Evolutionary conservation across 139 green algal species (phyloP), one percentile per base, ranked within the genome.

Genomic region (Volvox africanus): DNA sequence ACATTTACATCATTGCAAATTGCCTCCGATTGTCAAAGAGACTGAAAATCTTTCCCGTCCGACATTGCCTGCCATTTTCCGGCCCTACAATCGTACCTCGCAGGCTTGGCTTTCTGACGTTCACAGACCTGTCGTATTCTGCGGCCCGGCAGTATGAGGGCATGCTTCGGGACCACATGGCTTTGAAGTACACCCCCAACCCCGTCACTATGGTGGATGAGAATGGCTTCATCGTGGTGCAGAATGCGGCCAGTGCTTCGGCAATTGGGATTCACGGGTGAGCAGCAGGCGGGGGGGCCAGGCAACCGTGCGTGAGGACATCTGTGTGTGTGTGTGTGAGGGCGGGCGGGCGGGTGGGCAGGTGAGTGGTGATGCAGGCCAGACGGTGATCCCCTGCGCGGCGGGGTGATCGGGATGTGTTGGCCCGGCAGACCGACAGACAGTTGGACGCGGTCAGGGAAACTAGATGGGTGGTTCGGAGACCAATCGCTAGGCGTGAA

Each of bases 161-260:
- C 71, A 73, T 83, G n/a, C 22, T 90, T 26, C 86, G 86, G 24
- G 86, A 90, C 86, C 86, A 90, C 69, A 82, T 90, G 86, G 86
- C 26, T 2, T 37, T 83, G 44, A 82, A 83, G 71, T 90, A 90
- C 86, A 83, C 86, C 36, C 86, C 86, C 71, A 82, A 61, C 44
- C 71, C 71, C 17, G 50, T 90, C 16, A 83, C 71, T 37, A 90
- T 90, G 86, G 20, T 82, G n/a, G 71, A 90, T 44, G 71, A 75
- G 71, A 37, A 75, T 18, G 86, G 86, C 12, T 12, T 37, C 86
- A 61, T 90, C n/a, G 62, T 90, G n/a, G 35, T 33, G 37, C 86
- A 90, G 71, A 90, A 90, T 69, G 24, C 71, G 21, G 73, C 71
- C 18, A 83, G 71, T 55, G n/a, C 30, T 5, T 26, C 18, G 24